Evolutionary conservation across 805 yeast genomes (phyloP).

Genomic region (Yamadazyma sp.): DNA sequence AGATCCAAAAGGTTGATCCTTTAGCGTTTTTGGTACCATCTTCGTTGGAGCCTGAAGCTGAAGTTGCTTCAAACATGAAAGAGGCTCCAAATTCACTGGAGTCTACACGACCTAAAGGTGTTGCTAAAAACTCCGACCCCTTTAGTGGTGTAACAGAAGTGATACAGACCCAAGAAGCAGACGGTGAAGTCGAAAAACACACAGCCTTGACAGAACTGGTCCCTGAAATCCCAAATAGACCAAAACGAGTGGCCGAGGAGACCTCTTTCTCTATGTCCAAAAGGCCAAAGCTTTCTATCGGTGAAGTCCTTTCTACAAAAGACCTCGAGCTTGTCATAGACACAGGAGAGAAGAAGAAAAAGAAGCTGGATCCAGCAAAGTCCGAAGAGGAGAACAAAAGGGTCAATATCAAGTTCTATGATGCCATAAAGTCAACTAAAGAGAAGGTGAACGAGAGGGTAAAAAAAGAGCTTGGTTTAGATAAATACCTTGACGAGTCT

Average conservation of each 20-base stretch:
- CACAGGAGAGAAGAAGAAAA: constrained; percentile 3
- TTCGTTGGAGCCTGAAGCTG: background rate
- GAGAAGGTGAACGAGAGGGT: constrained; percentile 21
- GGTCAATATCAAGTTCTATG: constrained; percentile 10
- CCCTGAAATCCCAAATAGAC: too few species aligned
- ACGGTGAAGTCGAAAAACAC: too few species aligned
- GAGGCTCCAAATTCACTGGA: too few species aligned
- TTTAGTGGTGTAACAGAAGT: too few species aligned
- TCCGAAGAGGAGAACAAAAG: constrained; percentile 2
- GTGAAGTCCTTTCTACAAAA: background rate
- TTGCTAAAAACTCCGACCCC: too few species aligned
- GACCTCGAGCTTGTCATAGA: constrained; percentile 10
- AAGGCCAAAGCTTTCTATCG: constrained; percentile 1
- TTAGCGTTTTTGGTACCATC: constrained; percentile 11
- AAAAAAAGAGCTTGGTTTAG: constrained; percentile 28
- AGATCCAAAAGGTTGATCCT: constrained; percentile 8
- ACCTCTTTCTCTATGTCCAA: background rate
- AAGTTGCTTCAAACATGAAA: background rate
- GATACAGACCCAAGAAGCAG: too few species aligned
- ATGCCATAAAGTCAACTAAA: constrained; percentile 31
- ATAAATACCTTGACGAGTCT: constrained; percentile 15
- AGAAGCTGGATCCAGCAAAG: background rate
- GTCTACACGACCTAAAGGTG: too few species aligned
- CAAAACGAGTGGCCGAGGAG: too few species aligned
- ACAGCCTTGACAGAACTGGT: too few species aligned